phyloP scores from a whole-genome alignment of 2,329 filamentous ascomycete genomes.

The Ophiostoma montium region DNA sequence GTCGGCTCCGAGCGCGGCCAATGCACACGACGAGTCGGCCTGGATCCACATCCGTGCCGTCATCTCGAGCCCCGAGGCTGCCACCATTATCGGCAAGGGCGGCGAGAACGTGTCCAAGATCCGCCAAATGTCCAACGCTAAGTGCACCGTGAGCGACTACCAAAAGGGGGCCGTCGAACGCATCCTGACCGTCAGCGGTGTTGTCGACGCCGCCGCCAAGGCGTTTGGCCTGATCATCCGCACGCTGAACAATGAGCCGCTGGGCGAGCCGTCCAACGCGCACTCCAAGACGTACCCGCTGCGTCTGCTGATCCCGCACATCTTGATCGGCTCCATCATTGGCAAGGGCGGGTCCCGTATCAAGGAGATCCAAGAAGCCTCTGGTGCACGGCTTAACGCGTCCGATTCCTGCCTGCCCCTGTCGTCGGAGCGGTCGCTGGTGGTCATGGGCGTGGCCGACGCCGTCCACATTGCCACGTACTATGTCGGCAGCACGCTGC shows the following conservation, averaged over 20 bases:
- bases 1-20: constrained; percentile 31
- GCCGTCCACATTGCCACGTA: constrained; percentile 98
- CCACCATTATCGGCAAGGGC: constrained; percentile 95
- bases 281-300: constrained; percentile 97
- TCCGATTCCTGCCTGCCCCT: constrained; percentile 89
- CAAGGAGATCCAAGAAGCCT: constrained; percentile 95
- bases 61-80: constrained; percentile 93
- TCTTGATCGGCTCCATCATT: constrained; percentile 96
- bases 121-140: constrained; percentile 83
- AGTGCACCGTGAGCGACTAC: constrained; percentile 98
- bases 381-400: constrained; percentile 88
- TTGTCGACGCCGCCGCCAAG: constrained; percentile 94
- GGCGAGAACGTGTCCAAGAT: constrained; percentile 98
- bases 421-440: constrained; percentile 92
- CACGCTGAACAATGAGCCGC: constrained; percentile 91
- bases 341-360: constrained; percentile 93
- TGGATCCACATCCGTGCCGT: constrained; percentile 97
- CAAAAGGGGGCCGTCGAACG: constrained; percentile 93
- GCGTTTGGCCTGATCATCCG: constrained; percentile 97
- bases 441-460: constrained; percentile 94
- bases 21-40: constrained; percentile 71
- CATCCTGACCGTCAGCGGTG: constrained; percentile 91
- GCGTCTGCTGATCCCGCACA: constrained; percentile 86
- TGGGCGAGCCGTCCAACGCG: constrained; percentile 74
- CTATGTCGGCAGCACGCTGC: constrained; percentile 94